These are phyloP conservation scores for Blastomyces percursus DNA, from an alignment of 2,329 filamentous ascomycete genomes.

Conservation along the genomic window DNA sequence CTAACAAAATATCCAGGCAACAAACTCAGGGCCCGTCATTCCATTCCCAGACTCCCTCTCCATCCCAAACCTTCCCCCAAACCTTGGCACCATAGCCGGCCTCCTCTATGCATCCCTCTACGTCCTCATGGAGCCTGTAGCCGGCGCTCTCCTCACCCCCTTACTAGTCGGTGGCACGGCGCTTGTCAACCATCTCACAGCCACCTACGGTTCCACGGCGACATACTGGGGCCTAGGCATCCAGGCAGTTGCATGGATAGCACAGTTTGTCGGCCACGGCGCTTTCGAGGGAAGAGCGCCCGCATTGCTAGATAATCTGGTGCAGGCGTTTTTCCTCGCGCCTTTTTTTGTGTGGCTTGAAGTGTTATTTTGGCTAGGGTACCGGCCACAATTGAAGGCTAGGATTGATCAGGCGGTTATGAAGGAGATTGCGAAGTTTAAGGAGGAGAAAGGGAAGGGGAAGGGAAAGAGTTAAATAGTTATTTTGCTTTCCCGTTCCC, in stretches of 20 bases:
- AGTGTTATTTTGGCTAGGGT: slow-evolving; percentile 79
- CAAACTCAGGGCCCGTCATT: slow-evolving; percentile 44
- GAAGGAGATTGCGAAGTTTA: slow-evolving; percentile 66
- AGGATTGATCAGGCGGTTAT: slow-evolving; percentile 67
- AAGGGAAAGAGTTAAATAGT: slow-evolving; percentile 10
- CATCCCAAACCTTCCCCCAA: slow-evolving; percentile 48
- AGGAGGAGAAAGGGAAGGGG: slow-evolving; percentile 36
- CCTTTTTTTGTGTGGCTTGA: slow-evolving; percentile 98
- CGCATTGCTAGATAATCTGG: slow-evolving; percentile 77
- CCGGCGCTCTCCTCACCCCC: slow-evolving; percentile 64
- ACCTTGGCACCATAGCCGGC: slow-evolving; percentile 47
- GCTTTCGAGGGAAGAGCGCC: slow-evolving; percentile 79
- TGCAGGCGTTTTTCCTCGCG: slow-evolving; percentile 84
- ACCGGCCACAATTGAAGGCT: slow-evolving; percentile 73
- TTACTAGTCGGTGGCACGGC: slow-evolving; percentile 67
- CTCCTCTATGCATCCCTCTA: slow-evolving; percentile 67
- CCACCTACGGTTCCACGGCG: slow-evolving; percentile 48
- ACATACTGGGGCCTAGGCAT: slow-evolving; percentile 57
- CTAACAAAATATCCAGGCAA: slow-evolving; percentile 34
- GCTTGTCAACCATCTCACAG: slow-evolving; percentile 61
- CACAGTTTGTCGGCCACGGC: slow-evolving; percentile 87
- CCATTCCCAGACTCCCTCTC: slow-evolving; percentile 44
- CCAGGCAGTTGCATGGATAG: slow-evolving; percentile 68
- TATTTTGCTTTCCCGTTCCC: background rate
- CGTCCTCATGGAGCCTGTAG: slow-evolving; percentile 85